Evolutionary conservation across 768 basidiomycete genomes (phyloP).

Genomic region (Filobasidium floriforme): DNA sequence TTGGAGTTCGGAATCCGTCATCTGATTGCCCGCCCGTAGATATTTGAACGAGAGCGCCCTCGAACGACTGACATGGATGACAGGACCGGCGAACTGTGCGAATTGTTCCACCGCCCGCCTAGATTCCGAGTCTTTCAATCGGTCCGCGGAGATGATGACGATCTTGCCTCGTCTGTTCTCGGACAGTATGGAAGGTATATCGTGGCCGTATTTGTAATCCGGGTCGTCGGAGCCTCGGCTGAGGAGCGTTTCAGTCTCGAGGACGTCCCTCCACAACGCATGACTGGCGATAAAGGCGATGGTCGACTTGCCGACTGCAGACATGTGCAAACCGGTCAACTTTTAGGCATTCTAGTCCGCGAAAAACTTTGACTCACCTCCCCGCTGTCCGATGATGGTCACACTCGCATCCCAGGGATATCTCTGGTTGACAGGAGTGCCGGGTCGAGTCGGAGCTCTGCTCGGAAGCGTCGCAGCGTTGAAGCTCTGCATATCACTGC

Average conservation of each 20-base stretch:
- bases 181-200: conserved; percentile 2
- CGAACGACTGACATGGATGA: conserved; percentile 20
- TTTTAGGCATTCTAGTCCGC: not conserved
- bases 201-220: not conserved
- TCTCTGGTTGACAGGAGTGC: conserved; percentile 16
- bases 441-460: conserved; percentile 12
- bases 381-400: conserved; percentile 16
- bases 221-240: not conserved
- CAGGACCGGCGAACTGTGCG: conserved; percentile 14
- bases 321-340: not conserved
- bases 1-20: not conserved
- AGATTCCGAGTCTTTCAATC: conserved; percentile 5
- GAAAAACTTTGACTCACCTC: conserved; percentile 4
- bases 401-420: conserved; percentile 18
- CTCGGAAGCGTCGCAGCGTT: not conserved
- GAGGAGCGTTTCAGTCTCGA: conserved; percentile 8
- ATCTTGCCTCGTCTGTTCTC: conserved; percentile 15
- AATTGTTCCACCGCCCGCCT: conserved; percentile 8
- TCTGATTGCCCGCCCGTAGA: not conserved
- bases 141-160: conserved; percentile 16
- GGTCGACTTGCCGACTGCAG: conserved; percentile 21
- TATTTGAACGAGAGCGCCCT: not conserved
- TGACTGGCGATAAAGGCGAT: conserved; percentile 17
- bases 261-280: conserved; percentile 16
- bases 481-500: conserved; percentile 50